Evolutionary conservation across 2,329 filamentous ascomycete species (phyloP).

Genomic region (Claviceps purpurea): DNA sequence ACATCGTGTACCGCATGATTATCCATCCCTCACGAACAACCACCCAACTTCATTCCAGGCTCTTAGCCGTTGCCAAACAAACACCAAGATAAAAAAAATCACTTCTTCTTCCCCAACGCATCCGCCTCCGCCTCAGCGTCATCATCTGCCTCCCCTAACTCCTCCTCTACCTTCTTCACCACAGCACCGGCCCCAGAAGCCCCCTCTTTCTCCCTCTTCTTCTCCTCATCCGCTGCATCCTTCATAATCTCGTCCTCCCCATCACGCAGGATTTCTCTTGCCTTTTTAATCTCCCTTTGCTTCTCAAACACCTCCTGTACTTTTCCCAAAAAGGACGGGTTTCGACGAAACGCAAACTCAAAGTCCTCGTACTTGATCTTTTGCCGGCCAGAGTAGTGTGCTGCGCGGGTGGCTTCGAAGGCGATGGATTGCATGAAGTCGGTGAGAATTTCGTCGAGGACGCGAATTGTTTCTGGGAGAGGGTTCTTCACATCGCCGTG

Average conservation of each 20-base stretch:
- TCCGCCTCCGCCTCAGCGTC: slow-evolving; percentile 30
- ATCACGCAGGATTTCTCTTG: slow-evolving; percentile 61
- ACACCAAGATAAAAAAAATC: slow-evolving; percentile 5
- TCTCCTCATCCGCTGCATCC: slow-evolving; percentile 33
- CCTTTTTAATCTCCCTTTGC: slow-evolving; percentile 73
- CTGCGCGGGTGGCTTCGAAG: slow-evolving; percentile 76
- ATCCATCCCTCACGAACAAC: not conserved
- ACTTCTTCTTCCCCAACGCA: slow-evolving; percentile 25
- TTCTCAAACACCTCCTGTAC: slow-evolving; percentile 83
- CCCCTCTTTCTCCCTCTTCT: slow-evolving; percentile 19
- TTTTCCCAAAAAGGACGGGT: slow-evolving; percentile 73
- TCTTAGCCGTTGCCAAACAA: not conserved
- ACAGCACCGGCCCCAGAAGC: slow-evolving; percentile 4
- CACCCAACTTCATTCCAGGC: not conserved
- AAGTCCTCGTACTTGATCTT: slow-evolving; percentile 99
- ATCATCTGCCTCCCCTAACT: slow-evolving; percentile 38
- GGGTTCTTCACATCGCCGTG: slow-evolving; percentile 68
- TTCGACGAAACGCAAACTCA: slow-evolving; percentile 80
- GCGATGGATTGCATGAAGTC: slow-evolving; percentile 93
- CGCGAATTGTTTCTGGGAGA: slow-evolving; percentile 69
- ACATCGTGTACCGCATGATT: too few relatives aligned
- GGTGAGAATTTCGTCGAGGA: slow-evolving; percentile 89
- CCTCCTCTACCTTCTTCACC: slow-evolving; percentile 29
- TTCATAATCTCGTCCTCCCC: slow-evolving; percentile 48
- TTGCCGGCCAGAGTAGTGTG: slow-evolving; percentile 74